phyloP scores from a whole-genome alignment of 2,329 filamentous ascomycete species.

The Alternaria sp. region DNA sequence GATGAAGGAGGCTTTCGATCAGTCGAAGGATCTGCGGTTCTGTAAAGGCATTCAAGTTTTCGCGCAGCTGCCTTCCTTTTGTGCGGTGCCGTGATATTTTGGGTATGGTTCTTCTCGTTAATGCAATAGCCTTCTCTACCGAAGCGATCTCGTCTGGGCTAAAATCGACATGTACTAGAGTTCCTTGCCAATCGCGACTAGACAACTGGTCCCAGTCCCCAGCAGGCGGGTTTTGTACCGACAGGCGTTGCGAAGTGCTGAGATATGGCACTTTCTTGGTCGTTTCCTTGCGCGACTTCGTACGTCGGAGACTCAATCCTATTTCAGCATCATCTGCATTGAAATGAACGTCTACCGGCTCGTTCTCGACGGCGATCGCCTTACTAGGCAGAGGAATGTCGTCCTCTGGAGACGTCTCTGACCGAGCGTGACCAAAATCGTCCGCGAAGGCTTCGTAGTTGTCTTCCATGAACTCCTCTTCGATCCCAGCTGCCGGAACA shows the following conservation, averaged over 20 bases:
- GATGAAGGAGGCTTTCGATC: slow-evolving; percentile 16
- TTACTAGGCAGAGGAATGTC: slow-evolving; percentile 9
- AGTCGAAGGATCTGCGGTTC: slow-evolving; percentile 34
- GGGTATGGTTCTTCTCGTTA: slow-evolving; percentile 1
- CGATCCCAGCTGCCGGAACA: background rate
- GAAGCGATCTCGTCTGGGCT: slow-evolving; percentile 30
- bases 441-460: background rate
- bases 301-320: slow-evolving; percentile 9
- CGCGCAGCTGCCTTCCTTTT: slow-evolving; percentile 30
- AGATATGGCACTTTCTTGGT: slow-evolving; percentile 36
- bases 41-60: slow-evolving; percentile 21
- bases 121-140: slow-evolving; percentile 24
- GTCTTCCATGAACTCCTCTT: slow-evolving; percentile 8
- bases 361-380: slow-evolving; percentile 22
- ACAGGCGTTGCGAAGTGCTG: slow-evolving; percentile 23
- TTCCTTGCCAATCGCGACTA: slow-evolving; percentile 37
- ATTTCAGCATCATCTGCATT: slow-evolving; percentile 28
- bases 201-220: slow-evolving; percentile 34
- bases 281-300: background rate
- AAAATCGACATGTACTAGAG: slow-evolving; percentile 44
- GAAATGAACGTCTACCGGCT: slow-evolving; percentile 27
- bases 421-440: background rate
- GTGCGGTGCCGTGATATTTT: slow-evolving; percentile 15
- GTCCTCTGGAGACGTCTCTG: slow-evolving; percentile 22
- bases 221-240: slow-evolving; percentile 16